These are phyloP conservation scores for Vicia faba DNA, from an alignment of 306 rosid genomes.

Conservation along the genomic window DNA sequence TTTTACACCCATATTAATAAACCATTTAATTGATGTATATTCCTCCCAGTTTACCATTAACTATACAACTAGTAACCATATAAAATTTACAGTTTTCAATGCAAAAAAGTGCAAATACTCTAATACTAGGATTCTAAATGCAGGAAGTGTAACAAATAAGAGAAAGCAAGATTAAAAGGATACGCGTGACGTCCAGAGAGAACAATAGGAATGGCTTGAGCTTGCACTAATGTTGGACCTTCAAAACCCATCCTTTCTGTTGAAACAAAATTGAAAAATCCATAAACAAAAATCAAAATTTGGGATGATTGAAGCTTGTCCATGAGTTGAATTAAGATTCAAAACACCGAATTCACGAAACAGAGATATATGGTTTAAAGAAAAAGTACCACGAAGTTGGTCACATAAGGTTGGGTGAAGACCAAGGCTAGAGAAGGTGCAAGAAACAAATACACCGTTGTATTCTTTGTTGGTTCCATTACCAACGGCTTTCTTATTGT, in stretches of 20 bases:
- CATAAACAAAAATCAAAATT: constrained; percentile 7
- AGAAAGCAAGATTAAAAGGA: constrained; percentile 48
- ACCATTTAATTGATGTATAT: too few species aligned
- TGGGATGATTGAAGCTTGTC: background rate
- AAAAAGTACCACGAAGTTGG: constrained; percentile 65
- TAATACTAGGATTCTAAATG: too few species aligned
- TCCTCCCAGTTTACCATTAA: too few species aligned
- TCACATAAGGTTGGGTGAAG: constrained; percentile 71
- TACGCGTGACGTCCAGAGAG: constrained; percentile 77
- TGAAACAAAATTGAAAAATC: background rate
- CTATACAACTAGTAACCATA: too few species aligned
- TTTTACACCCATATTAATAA: too few species aligned
- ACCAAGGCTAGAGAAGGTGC: constrained; percentile 82
- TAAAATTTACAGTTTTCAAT: too few species aligned
- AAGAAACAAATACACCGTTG: constrained; percentile 59
- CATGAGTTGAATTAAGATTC: background rate
- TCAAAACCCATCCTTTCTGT: constrained; percentile 82
- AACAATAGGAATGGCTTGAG: constrained; percentile 78
- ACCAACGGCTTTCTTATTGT: background rate
- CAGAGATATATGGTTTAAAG: too few species aligned
- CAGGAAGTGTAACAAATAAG: too few species aligned
- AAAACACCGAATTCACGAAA: background rate
- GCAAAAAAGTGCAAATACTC: too few species aligned
- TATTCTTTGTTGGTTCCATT: constrained; percentile 3
- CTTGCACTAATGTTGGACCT: constrained; percentile 80